A percentile compares a stretch with the other conserved stretches of the same genome.
Evolutionary conservation across 305 asterid species (phyloP).

Genomic region (Nicotiana rustica): DNA sequence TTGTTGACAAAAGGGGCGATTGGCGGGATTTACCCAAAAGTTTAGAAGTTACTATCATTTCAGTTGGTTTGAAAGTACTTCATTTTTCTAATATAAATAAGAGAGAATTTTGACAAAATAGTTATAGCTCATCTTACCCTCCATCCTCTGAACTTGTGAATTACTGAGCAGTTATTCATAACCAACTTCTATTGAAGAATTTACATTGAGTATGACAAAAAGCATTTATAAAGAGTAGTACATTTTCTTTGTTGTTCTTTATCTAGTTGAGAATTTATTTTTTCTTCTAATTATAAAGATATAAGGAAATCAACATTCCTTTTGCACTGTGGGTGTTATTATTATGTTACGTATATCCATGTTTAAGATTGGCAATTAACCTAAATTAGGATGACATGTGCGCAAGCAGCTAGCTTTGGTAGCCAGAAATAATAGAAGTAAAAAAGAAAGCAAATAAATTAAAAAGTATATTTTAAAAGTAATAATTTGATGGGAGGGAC

Average conservation of each 20-base stretch:
- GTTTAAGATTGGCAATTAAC: background rate
- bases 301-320: background rate
- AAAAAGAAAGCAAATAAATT: background rate
- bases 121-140: background rate
- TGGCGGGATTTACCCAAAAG: too few species aligned
- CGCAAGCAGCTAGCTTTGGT: background rate
- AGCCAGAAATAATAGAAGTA: background rate
- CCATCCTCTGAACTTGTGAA: background rate
- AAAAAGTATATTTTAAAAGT: background rate
- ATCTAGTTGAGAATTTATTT: background rate
- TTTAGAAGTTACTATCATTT: too few species aligned
- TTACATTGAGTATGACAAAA: background rate
- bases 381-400: background rate
- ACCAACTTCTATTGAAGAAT: background rate
- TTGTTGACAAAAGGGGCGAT: too few species aligned
- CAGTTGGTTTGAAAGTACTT: background rate
- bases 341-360: too few species aligned
- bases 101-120: background rate
- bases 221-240: background rate
- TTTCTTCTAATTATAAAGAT: background rate
- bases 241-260: background rate
- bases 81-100: background rate
- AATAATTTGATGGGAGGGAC: background rate
- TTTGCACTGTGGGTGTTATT: background rate
- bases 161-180: background rate